phyloP scores from a whole-genome alignment of 805 yeast genomes.

The Pichia occidentalis region DNA sequence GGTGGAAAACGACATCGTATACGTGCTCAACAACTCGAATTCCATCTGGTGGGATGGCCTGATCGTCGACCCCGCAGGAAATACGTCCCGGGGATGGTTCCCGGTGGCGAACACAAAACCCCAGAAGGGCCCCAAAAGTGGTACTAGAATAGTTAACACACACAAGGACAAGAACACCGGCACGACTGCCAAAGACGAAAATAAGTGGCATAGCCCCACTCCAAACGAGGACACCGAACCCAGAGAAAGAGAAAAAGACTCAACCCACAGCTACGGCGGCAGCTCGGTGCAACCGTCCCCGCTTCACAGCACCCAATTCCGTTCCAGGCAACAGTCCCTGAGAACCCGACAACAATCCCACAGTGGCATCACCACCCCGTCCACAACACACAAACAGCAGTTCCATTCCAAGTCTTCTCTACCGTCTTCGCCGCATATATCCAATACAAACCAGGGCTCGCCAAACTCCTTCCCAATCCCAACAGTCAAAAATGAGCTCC shows the following conservation, averaged over 20 bases:
- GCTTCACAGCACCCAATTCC: no score
- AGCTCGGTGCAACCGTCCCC: no score
- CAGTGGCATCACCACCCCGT: neutral
- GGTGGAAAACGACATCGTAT: constrained; percentile 59
- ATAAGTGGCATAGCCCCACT: neutral
- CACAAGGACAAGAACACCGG: neutral
- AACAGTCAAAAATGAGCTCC: neutral
- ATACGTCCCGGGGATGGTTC: constrained; percentile 73
- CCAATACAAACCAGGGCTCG: no score
- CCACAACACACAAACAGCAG: no score
- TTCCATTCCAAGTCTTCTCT: no score
- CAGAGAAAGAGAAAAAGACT: no score
- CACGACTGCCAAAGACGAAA: neutral
- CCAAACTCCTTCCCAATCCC: neutral
- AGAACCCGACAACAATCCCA: neutral
- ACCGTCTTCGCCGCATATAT: no score
- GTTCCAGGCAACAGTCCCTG: no score
- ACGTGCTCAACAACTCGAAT: constrained; percentile 57
- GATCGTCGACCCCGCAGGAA: constrained; percentile 33
- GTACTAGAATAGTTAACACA: no score
- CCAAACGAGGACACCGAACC: neutral
- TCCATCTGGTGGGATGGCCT: constrained; percentile 91
- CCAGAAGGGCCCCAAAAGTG: neutral
- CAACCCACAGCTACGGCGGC: no score
- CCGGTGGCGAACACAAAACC: constrained; percentile 39